Conservation (phyloP, 331 rosid genomes). For the Erythrophleum ivorense region DNA sequence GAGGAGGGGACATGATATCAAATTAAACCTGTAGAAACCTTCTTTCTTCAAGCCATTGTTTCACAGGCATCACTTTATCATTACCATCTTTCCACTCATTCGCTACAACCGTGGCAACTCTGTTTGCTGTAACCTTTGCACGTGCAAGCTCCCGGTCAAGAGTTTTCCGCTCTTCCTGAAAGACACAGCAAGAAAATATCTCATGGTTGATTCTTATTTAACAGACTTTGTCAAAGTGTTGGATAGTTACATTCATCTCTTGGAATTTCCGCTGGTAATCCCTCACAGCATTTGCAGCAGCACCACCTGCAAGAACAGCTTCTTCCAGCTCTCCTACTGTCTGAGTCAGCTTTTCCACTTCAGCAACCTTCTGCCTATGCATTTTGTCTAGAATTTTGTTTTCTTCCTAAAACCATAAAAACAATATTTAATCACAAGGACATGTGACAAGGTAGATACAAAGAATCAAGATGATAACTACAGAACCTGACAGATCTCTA, state of each 20-base stretch:
- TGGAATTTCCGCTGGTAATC: conserved; percentile 94
- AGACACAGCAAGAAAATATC: conserved; percentile 2
- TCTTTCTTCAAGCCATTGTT: conserved; percentile 95
- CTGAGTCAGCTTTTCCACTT: no score
- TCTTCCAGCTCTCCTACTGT: conserved; percentile 94
- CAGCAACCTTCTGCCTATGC: conserved; percentile 89
- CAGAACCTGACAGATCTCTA: no score
- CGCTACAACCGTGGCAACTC: conserved; percentile 90
- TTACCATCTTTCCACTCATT: conserved; percentile 94
- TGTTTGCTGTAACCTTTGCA: conserved; percentile 90
- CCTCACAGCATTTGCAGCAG: conserved; percentile 96
- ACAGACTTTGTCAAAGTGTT: no score
- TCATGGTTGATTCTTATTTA: no score
- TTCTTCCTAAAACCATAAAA: conserved; percentile 83
- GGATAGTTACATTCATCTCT: conserved; percentile 97
- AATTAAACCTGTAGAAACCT: conserved; percentile 85
- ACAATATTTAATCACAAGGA: no score
- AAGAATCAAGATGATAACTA: no score
- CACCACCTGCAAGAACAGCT: conserved; percentile 96
- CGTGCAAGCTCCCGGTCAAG: conserved; percentile 95
- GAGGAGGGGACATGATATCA: no score
- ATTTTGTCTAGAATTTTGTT: conserved; percentile 90
- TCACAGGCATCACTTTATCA: conserved; percentile 97
- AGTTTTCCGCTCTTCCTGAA: conserved; percentile 89
- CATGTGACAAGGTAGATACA: no score